Evolutionary conservation across 169 alveolate genomes (phyloP).

Genomic region (Babesia bigemina): DNA sequence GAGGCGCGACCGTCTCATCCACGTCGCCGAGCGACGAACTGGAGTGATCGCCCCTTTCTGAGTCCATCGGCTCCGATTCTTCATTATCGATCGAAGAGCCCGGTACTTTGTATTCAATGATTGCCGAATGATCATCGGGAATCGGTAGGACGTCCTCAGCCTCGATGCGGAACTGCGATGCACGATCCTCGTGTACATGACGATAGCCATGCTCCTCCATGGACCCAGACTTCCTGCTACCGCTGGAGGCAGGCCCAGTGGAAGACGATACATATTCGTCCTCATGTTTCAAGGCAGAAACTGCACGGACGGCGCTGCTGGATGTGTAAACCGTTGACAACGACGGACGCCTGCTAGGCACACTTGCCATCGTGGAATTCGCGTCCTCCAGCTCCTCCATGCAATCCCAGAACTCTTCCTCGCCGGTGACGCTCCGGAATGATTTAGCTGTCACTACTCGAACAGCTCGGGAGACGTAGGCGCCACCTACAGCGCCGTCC

Average conservation of each 20-base stretch:
- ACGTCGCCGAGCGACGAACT: background rate
- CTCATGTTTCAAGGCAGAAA: background rate
- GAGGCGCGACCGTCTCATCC: background rate
- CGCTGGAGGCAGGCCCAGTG: background rate
- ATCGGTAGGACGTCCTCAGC: background rate
- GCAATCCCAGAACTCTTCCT: conserved; percentile 25
- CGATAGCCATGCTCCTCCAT: too few relatives aligned
- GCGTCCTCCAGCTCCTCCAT: background rate
- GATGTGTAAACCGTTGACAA: background rate
- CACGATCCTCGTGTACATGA: too few relatives aligned
- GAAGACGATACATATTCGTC: background rate
- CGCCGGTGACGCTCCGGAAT: background rate
- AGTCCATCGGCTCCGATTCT: too few relatives aligned
- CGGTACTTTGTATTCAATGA: too few relatives aligned
- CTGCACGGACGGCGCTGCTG: background rate
- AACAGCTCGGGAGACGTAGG: background rate
- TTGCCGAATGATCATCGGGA: too few relatives aligned
- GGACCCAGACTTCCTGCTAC: background rate
- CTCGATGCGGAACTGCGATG: too few relatives aligned
- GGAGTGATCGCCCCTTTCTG: too few relatives aligned
- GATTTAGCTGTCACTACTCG: background rate
- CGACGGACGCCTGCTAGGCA: background rate
- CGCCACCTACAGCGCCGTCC: background rate
- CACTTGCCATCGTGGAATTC: background rate
- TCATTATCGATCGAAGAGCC: too few relatives aligned